These are phyloP conservation scores for Penstemon newberryi DNA, from an alignment of 257 asterid genomes.

Conservation along the genomic window DNA sequence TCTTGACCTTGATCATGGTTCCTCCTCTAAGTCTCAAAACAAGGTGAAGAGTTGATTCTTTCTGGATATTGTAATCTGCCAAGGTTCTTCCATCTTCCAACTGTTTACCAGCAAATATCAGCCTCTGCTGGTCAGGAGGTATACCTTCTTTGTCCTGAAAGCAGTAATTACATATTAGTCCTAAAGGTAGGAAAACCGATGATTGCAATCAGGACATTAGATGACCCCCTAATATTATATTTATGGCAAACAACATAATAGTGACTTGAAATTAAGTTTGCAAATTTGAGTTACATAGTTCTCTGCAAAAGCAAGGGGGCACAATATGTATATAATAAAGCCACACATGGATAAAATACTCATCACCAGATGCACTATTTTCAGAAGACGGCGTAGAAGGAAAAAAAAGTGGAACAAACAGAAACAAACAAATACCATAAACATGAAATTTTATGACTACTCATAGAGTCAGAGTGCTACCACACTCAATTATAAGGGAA, in stretches of 20 bases:
- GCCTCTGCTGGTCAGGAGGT: slow-evolving; percentile 75
- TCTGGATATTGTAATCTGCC: slow-evolving; percentile 68
- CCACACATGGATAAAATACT: background rate
- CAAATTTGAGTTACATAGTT: background rate
- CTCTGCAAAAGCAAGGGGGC: background rate
- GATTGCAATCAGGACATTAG: background rate
- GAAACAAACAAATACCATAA: slow-evolving; percentile 11
- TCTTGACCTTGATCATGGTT: slow-evolving; percentile 77
- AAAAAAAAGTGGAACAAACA: background rate
- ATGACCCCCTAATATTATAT: background rate
- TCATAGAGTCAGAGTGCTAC: background rate
- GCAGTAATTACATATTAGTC: slow-evolving; percentile 19
- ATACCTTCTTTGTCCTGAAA: slow-evolving; percentile 85
- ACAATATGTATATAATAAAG: background rate
- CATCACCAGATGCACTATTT: background rate
- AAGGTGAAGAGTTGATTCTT: slow-evolving; percentile 67
- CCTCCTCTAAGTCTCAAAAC: slow-evolving; percentile 72
- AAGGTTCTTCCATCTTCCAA: slow-evolving; percentile 74
- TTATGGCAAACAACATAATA: background rate
- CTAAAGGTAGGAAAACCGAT: background rate
- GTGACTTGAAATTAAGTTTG: background rate
- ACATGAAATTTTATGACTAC: background rate
- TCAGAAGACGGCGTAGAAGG: background rate
- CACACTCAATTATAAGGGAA: background rate
- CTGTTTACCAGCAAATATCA: slow-evolving; percentile 72